Conservation (phyloP, 306 rosid species). For the Lathyrus tuberosus region DNA sequence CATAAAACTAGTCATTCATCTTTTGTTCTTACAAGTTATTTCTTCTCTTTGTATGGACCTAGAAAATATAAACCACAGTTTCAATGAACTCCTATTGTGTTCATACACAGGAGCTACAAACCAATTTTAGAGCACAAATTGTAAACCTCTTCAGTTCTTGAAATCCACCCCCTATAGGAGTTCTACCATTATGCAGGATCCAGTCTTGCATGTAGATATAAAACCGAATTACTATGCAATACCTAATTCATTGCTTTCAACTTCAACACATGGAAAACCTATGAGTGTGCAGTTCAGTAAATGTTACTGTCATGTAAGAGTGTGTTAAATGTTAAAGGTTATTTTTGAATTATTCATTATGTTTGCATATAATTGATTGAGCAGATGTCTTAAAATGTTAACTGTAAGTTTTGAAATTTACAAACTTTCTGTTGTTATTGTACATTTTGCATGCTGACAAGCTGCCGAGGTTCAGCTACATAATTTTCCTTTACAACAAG, state of each 20-base stretch:
- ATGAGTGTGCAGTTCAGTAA: slow-evolving; percentile 2
- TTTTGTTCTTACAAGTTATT: background rate
- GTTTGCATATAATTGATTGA: slow-evolving; percentile 20
- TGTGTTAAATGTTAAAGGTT: no score
- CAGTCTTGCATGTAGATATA: background rate
- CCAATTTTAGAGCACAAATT: background rate
- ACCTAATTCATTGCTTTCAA: slow-evolving; percentile 8
- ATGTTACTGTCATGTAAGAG: slow-evolving; percentile 6
- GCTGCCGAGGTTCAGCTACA: slow-evolving; percentile 21
- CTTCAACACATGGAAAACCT: slow-evolving; percentile 5
- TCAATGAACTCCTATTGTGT: slow-evolving; percentile 2
- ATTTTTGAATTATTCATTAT: background rate
- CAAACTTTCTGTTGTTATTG: background rate
- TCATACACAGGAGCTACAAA: background rate
- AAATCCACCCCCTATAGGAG: background rate
- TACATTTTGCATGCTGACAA: slow-evolving; percentile 10
- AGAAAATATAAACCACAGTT: background rate
- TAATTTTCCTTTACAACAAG: slow-evolving; percentile 10
- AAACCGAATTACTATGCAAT: background rate
- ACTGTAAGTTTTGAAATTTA: slow-evolving; percentile 15
- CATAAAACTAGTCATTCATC: background rate
- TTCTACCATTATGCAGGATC: background rate
- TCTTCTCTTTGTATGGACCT: slow-evolving; percentile 10
- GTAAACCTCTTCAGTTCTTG: background rate
- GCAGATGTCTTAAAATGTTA: background rate